Percentiles rank a stretch among this genome's conserved stretches.
Evolutionary conservation across 1,284 basidiomycete genomes (phyloP).

Genomic region (Papiliotrema nemorosa): DNA sequence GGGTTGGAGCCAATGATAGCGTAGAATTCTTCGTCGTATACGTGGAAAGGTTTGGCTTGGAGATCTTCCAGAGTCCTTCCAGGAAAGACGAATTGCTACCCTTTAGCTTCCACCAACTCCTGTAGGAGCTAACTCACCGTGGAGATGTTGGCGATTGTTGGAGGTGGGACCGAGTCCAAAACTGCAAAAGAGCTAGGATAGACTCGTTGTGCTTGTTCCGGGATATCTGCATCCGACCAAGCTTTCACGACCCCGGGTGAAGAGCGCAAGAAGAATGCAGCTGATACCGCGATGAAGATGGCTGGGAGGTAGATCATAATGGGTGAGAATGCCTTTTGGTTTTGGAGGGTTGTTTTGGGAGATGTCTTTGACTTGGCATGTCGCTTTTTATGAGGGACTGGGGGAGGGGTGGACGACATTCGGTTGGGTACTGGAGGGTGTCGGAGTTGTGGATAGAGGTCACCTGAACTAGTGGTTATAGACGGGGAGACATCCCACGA

Average conservation of each 20-base stretch:
- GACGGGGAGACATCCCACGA: too few species aligned
- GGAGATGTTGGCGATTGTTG: constrained; percentile 20
- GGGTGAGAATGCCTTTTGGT: neutral
- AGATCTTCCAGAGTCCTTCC: constrained; percentile 25
- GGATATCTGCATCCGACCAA: constrained; percentile 9
- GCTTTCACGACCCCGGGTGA: neutral
- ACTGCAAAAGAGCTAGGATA: constrained; percentile 28
- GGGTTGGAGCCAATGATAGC: constrained; percentile 59
- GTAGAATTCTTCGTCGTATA: constrained; percentile 62
- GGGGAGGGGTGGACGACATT: too few species aligned
- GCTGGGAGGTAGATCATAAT: constrained; percentile 6
- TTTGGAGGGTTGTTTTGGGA: too few species aligned
- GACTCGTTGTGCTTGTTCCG: constrained; percentile 34
- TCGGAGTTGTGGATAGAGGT: too few species aligned
- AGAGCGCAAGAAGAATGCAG: neutral
- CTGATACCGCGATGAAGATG: neutral
- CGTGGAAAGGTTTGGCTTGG: constrained; percentile 56
- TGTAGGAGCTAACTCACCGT: constrained; percentile 21
- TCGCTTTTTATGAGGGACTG: too few species aligned
- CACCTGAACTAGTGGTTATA: too few species aligned
- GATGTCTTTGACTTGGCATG: too few species aligned
- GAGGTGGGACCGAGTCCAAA: constrained; percentile 24
- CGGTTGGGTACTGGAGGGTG: too few species aligned
- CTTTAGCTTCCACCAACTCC: neutral
- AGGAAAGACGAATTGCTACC: constrained; percentile 40